These are phyloP conservation scores for Tricholoma bakamatsutake DNA, from an alignment of 768 basidiomycete species.

Conservation along the genomic window DNA sequence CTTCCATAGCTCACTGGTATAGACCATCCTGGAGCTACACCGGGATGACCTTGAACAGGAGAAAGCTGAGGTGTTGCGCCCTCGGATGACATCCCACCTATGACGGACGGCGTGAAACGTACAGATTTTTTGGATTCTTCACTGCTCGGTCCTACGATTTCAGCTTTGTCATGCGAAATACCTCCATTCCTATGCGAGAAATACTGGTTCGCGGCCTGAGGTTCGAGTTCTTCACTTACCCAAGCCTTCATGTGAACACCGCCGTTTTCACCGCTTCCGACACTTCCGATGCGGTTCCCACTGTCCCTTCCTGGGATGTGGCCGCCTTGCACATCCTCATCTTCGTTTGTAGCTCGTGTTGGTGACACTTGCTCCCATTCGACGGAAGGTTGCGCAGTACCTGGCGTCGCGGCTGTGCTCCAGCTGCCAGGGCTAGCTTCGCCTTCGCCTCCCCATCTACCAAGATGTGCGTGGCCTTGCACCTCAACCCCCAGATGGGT, in stretches of 20 bases:
- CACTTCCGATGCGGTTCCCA: constrained; percentile 20
- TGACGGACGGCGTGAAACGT: constrained; percentile 43
- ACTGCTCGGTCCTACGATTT: constrained; percentile 11
- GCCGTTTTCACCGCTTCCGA: constrained; percentile 9
- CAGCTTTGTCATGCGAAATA: neutral
- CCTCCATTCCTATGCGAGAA: neutral
- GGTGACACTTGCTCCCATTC: constrained; percentile 13
- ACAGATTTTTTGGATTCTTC: constrained; percentile 37
- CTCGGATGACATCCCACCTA: constrained; percentile 23
- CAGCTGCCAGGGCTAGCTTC: constrained; percentile 52
- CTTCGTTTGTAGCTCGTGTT: constrained; percentile 5
- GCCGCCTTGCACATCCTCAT: constrained; percentile 14
- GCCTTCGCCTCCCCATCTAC: constrained; percentile 16
- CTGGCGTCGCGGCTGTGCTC: constrained; percentile 77
- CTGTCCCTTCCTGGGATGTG: constrained; percentile 24
- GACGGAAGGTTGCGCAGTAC: constrained; percentile 26
- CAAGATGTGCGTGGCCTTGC: constrained; percentile 13
- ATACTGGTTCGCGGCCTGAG: constrained; percentile 11
- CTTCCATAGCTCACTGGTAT: neutral
- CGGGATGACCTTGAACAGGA: constrained; percentile 9
- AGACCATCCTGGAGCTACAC: neutral
- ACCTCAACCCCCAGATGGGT: constrained; percentile 9
- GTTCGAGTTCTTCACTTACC: constrained; percentile 41
- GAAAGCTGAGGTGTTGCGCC: constrained; percentile 14
- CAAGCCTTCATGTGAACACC: constrained; percentile 21